Base-by-base conservation (phyloP, 2,329 filamentous ascomycete genomes). In the Plenodomus tracheiphilus region DNA sequence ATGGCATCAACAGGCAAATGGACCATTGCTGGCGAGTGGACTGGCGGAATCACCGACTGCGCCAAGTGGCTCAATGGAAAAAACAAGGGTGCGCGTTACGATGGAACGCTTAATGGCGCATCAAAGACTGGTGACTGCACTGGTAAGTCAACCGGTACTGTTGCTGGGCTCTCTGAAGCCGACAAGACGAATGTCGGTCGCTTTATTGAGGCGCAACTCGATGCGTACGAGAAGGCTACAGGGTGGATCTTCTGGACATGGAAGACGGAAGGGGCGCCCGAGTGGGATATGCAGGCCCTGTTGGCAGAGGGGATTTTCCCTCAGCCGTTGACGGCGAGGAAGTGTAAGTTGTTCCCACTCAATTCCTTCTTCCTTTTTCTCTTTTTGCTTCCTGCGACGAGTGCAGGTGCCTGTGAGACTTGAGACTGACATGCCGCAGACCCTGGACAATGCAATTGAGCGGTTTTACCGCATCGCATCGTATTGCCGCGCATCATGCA, bases 181-280 rank as follows among this genome's bases (percentile, higher is more conserved):
- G 74, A 79, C 61, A 74, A 75, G 62, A 58, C 61, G 44, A 75
- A 78, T 62, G 71, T 78, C 44, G 64, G 70, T 17, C 64, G 66
- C 22, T 79, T 74, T 58, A 77, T 79, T 56, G 71, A 75, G 54
- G 76, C 77, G 8, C 76, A 79, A 57, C 71, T 79, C 3, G 72
- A 75, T 32, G 77, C 73, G 1, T 79, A 70, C 46, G 77, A 79
- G 65, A 76, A 75, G 68, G 75, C 74, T 4, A 66, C 55, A 2
- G 77, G 77, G 1, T 79, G 77, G 77, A 75, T 79, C 56, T 79
- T 77, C 64, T 79, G 77, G 77, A 76, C 73, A 4, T 79, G 76
- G 76, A 78, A 78, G 70, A 79, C 75, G 1, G 77, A 79, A 59
- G 69, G 69, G 19, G 75, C 76, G 28, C 76, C 77, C 2, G 77